These are phyloP conservation scores for Raphanus hybrid DNA, from an alignment of 441 rosid species.

Conservation along the genomic window DNA sequence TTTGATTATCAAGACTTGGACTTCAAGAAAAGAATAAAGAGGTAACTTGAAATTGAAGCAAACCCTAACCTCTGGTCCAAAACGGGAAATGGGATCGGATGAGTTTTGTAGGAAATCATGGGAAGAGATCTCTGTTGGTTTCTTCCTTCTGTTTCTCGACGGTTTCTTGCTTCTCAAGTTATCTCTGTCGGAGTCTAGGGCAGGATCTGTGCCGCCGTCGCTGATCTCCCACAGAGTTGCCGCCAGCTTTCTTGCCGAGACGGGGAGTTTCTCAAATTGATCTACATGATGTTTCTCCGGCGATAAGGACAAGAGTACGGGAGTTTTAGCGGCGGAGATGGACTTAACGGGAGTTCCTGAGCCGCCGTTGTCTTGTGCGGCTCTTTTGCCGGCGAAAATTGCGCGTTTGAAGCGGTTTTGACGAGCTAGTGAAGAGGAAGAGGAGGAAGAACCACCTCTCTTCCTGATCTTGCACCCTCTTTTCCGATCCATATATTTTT, in stretches of 20 bases:
- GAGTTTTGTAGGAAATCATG: conserved; percentile 44
- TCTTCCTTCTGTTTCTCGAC: conserved; percentile 42
- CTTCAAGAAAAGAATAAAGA: not conserved
- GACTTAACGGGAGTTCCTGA: conserved; percentile 71
- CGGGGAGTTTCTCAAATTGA: conserved; percentile 42
- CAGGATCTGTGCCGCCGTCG: conserved; percentile 54
- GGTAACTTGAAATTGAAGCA: not conserved
- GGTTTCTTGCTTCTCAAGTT: conserved; percentile 45
- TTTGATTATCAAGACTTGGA: not conserved
- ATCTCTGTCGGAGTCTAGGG: conserved; percentile 37
- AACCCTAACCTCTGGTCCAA: conserved; percentile 50
- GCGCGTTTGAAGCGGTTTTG: conserved; percentile 79
- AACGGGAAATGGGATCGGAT: conserved; percentile 59
- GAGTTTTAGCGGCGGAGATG: conserved; percentile 52
- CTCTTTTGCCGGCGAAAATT: conserved; percentile 66
- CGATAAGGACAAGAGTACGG: conserved; percentile 36
- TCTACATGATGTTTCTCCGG: conserved; percentile 19
- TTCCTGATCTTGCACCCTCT: conserved; percentile 81
- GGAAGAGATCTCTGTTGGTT: conserved; percentile 32
- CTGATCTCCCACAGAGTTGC: conserved; percentile 89
- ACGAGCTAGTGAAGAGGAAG: conserved; percentile 74
- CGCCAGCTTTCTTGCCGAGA: conserved; percentile 87
- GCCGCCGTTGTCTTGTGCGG: conserved; percentile 41
- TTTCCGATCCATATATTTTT: conserved; percentile 43
- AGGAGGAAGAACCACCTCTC: conserved; percentile 84